These are phyloP conservation scores for Nepenthes gracilis DNA, from an alignment of 148 eudicot genomes.

Conservation along the genomic window DNA sequence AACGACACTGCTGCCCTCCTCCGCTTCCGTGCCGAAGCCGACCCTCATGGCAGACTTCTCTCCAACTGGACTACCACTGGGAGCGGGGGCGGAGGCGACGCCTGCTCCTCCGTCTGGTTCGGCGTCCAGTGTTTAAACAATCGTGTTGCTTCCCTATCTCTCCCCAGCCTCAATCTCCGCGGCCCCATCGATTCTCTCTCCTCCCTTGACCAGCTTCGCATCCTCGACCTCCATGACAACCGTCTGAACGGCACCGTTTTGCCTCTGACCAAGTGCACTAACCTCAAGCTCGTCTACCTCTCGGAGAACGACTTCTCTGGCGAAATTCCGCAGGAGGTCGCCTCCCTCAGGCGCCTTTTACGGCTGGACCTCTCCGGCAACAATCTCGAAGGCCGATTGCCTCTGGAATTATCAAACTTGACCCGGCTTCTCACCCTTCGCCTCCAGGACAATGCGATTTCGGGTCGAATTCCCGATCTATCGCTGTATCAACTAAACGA, in stretches of 20 bases:
- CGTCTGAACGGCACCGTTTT: constrained; percentile 29
- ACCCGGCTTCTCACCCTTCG: constrained; percentile 20
- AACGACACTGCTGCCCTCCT: constrained; percentile 65
- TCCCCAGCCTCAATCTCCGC: constrained; percentile 10
- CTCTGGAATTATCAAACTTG: constrained; percentile 7
- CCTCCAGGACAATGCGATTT: constrained; percentile 25
- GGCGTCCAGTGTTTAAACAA: constrained; percentile 48
- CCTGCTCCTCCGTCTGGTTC: constrained; percentile 57
- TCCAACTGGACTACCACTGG: constrained; percentile 59
- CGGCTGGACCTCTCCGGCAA: constrained; percentile 33
- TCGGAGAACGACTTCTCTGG: constrained; percentile 27
- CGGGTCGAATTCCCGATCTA: constrained; percentile 36
- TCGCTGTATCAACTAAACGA: constrained; percentile 25
- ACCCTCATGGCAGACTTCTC: constrained; percentile 64
- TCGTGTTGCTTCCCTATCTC: constrained; percentile 25
- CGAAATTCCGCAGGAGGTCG: constrained; percentile 17
- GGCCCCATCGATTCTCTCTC: constrained; percentile 20
- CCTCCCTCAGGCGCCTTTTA: constrained; percentile 24
- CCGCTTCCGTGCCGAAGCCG: constrained; percentile 58
- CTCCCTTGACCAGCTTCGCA: constrained; percentile 25
- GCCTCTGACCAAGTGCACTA: constrained; percentile 17
- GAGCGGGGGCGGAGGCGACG: constrained; percentile 12
- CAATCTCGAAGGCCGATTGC: constrained; percentile 22
- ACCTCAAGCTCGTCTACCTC: constrained; percentile 27
- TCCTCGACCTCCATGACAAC: constrained; percentile 25